A percentile compares a stretch with the other conserved stretches of the same genome.
Evolutionary conservation across 1,139 yeast genomes (phyloP).

Genomic region (Meyerozyma carpophila): DNA sequence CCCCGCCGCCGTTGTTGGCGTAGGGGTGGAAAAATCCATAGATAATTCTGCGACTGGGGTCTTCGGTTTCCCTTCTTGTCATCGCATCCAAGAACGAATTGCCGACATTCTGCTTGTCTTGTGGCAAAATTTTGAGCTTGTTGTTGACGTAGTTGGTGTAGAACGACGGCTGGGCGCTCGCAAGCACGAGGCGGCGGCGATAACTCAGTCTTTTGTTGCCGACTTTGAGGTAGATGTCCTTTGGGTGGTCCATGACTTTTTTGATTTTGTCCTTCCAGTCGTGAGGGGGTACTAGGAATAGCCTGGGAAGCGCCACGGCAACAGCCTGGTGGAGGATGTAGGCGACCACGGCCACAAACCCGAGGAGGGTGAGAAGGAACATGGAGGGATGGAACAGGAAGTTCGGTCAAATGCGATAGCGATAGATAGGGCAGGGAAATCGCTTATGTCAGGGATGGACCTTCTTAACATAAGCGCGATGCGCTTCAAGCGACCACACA

Average conservation of each 20-base stretch:
- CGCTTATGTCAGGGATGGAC: too few species aligned
- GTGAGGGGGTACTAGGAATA: conserved; percentile 40
- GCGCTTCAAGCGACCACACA: too few species aligned
- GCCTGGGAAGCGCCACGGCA: conserved; percentile 27
- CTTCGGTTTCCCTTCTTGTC: conserved; percentile 32
- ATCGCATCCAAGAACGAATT: conserved; percentile 22
- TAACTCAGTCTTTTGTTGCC: conserved; percentile 26
- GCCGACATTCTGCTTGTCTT: conserved; percentile 21
- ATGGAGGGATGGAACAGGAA: neutral
- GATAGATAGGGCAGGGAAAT: too few species aligned
- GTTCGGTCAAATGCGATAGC: neutral
- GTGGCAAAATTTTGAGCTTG: conserved; percentile 30
- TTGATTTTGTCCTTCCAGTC: conserved; percentile 38
- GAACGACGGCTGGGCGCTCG: conserved; percentile 43
- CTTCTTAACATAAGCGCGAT: too few species aligned
- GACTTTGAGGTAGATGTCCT: conserved; percentile 31
- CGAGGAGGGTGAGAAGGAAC: conserved; percentile 2
- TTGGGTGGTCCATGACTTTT: conserved; percentile 27
- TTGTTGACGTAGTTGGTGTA: conserved; percentile 41
- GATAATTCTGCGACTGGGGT: conserved; percentile 37
- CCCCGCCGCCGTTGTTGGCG: conserved; percentile 97
- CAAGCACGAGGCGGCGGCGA: conserved; percentile 51
- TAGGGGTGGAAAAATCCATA: conserved; percentile 94
- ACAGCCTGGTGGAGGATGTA: conserved; percentile 14
- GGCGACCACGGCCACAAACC: conserved; percentile 6